Conservation (phyloP, 2,329 filamentous ascomycete genomes). For the Trichoderma arundinaceum region DNA sequence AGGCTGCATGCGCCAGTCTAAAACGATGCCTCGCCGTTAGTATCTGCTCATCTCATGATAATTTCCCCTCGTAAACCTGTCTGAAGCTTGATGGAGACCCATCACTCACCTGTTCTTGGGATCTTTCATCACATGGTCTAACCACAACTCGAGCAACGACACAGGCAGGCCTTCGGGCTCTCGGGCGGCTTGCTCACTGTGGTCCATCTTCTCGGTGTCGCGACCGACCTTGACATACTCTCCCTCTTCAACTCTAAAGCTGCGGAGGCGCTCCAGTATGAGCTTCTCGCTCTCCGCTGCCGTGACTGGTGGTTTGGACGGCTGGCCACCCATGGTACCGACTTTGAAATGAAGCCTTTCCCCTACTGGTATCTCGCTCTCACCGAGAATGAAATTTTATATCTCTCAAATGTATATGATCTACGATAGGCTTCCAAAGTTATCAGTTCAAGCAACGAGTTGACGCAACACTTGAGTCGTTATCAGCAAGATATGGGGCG, state of each 20-base stretch:
- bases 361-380: neutral
- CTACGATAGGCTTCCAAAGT: neutral
- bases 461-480: neutral
- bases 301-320: constrained; percentile 47
- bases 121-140: constrained; percentile 65
- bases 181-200: constrained; percentile 31
- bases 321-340: constrained; percentile 51
- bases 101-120: constrained; percentile 65
- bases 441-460: neutral
- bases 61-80: neutral
- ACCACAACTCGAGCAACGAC: constrained; percentile 61
- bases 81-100: too few relatives aligned
- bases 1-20: constrained; percentile 75
- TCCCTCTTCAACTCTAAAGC: constrained; percentile 56
- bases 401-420: neutral
- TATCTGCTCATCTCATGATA: neutral
- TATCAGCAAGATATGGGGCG: constrained; percentile 1
- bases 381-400: neutral
- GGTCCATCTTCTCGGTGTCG: constrained; percentile 40
- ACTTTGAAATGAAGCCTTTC: neutral
- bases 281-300: constrained; percentile 50
- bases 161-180: constrained; percentile 57
- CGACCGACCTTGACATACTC: constrained; percentile 60
- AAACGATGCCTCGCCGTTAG: neutral
- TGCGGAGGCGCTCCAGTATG: constrained; percentile 51